phyloP scores from a whole-genome alignment of 805 yeast genomes.

The Cyberlindnera euphorbiiphila region DNA sequence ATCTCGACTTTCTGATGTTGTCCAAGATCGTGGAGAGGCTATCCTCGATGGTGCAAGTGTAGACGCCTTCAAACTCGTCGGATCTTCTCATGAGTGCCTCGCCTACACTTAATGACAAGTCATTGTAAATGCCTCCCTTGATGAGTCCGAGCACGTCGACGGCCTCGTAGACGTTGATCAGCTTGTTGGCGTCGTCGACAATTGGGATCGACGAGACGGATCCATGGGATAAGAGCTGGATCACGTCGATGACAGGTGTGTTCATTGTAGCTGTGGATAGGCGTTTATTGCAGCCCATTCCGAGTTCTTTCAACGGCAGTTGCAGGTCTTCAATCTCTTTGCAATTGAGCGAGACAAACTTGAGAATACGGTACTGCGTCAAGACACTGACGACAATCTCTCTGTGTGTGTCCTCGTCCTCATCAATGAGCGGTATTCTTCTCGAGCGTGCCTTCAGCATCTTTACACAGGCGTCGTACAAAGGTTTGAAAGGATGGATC shows the following conservation, averaged over 20 bases:
- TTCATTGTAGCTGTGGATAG: constrained; percentile 82
- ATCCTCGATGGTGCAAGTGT: constrained; percentile 88
- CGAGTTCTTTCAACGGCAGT: constrained; percentile 68
- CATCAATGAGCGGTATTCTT: constrained; percentile 91
- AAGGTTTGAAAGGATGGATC: constrained; percentile 84
- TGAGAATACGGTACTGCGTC: constrained; percentile 93
- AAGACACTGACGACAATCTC: constrained; percentile 94
- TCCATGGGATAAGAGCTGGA: constrained; percentile 69
- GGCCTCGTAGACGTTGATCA: constrained; percentile 91
- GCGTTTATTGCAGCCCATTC: constrained; percentile 51
- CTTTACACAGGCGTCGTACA: constrained; percentile 89
- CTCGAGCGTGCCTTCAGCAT: constrained; percentile 88
- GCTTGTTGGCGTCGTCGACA: constrained; percentile 64
- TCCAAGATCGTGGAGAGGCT: constrained; percentile 86
- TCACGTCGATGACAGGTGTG: constrained; percentile 92
- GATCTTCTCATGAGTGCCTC: constrained; percentile 92
- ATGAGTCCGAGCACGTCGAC: constrained; percentile 90
- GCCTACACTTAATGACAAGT: constrained; percentile 86
- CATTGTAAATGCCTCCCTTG: constrained; percentile 92
- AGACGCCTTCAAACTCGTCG: constrained; percentile 96
- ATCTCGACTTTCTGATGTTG: constrained; percentile 83
- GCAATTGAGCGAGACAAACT: constrained; percentile 94
- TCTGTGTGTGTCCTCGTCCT: constrained; percentile 85
- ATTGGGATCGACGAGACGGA: constrained; percentile 94
- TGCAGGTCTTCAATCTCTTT: constrained; percentile 84